Evolutionary conservation across 371 early-diverging fungal genomes (phyloP).

Genomic region (Batkoa obscura): DNA sequence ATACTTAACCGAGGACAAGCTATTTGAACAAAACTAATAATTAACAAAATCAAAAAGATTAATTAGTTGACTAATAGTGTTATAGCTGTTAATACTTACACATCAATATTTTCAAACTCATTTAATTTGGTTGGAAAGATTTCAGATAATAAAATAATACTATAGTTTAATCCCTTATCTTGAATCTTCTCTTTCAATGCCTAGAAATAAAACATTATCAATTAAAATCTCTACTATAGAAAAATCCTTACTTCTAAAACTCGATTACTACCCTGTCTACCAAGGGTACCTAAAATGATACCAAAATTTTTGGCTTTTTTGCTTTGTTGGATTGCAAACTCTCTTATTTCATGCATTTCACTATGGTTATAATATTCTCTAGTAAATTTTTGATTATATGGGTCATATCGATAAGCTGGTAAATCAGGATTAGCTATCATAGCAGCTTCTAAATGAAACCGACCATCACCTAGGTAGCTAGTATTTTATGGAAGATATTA

Average conservation of each 20-base stretch:
- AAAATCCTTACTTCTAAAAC: constrained; percentile 43
- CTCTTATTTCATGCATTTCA: constrained; percentile 75
- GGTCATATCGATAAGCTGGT: constrained; percentile 92
- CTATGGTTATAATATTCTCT: constrained; percentile 85
- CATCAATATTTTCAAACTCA: constrained; percentile 76
- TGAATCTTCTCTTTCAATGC: constrained; percentile 45
- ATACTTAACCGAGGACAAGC: constrained; percentile 97
- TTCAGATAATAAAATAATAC: constrained; percentile 74
- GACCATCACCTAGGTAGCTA: constrained; percentile 88
- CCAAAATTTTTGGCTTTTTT: constrained; percentile 62
- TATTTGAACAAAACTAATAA: constrained; percentile 79
- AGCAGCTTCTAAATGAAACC: constrained; percentile 98
- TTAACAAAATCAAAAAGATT: not conserved
- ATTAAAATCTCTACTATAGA: not conserved
- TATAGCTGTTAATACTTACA: constrained; percentile 17
- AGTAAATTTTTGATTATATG: constrained; percentile 83
- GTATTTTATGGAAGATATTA: constrained; percentile 5
- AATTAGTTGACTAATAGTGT: not conserved
- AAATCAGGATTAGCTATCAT: constrained; percentile 96
- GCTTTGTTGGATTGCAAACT: constrained; percentile 56
- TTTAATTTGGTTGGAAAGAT: constrained; percentile 83
- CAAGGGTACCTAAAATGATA: constrained; percentile 90
- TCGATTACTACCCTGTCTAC: constrained; percentile 93
- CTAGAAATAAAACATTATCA: constrained; percentile 9
- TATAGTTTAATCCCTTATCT: constrained; percentile 41